These are phyloP conservation scores for Xanthoceras sorbifolium DNA, from an alignment of 345 rosid genomes.

Conservation along the genomic window DNA sequence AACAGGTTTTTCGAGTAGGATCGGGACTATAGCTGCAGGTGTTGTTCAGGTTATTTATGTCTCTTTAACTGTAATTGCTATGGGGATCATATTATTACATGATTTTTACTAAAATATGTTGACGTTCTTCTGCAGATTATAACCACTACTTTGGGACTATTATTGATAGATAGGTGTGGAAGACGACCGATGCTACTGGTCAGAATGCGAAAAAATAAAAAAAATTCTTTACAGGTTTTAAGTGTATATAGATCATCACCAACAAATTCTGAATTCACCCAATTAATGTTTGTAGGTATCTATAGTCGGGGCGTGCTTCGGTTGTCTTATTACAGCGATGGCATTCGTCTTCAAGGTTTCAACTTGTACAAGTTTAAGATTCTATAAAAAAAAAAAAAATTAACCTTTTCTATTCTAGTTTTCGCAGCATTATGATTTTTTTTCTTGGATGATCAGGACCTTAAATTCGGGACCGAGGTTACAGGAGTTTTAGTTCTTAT, in stretches of 20 bases:
- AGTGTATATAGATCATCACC: background rate
- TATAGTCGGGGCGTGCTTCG: constrained; percentile 35
- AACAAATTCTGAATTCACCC: background rate
- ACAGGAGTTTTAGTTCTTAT: constrained; percentile 36
- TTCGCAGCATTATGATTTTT: constrained; percentile 1
- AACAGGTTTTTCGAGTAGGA: constrained; percentile 37
- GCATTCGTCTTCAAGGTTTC: constrained; percentile 41
- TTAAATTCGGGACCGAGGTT: background rate
- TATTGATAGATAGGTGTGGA: constrained; percentile 35
- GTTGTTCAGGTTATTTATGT: constrained; percentile 39
- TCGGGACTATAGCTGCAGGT: constrained; percentile 34
- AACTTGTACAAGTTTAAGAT: background rate
- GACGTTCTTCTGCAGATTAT: constrained; percentile 26
- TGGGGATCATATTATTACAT: background rate
- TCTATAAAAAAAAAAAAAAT: background rate
- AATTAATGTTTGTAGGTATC: constrained; percentile 36
- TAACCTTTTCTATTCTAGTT: background rate
- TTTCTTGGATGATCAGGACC: constrained; percentile 31
- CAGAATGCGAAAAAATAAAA: background rate
- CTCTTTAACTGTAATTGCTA: background rate
- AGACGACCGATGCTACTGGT: constrained; percentile 38
- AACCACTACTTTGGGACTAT: constrained; percentile 25
- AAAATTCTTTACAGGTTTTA: background rate
- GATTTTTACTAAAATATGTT: background rate
- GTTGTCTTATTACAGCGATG: constrained; percentile 39